Conservation (phyloP, 345 rosid genomes). For the Cardamine occulta region DNA sequence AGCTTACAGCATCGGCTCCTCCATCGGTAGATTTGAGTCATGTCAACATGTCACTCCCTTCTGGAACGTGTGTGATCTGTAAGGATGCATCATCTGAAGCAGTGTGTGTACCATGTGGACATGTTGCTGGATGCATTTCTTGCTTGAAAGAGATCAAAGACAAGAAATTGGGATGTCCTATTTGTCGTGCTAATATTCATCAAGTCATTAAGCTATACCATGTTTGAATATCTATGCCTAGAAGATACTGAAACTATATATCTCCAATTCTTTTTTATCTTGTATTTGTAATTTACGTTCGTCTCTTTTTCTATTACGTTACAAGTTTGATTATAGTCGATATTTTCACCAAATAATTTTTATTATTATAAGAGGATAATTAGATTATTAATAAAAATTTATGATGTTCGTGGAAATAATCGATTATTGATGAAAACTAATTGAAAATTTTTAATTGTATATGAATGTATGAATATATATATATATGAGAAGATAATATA, state of each 20-base stretch:
- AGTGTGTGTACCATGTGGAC: constrained; percentile 90
- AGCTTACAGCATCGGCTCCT: neutral
- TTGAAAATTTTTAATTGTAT: too few species aligned
- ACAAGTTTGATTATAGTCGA: too few species aligned
- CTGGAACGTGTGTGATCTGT: constrained; percentile 64
- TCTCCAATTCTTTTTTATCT: neutral
- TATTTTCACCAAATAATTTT: too few species aligned
- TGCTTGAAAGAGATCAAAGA: constrained; percentile 67
- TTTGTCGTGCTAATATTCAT: constrained; percentile 34
- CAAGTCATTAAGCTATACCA: constrained; percentile 49
- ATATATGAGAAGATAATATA: too few species aligned
- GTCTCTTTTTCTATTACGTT: too few species aligned
- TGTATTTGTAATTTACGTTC: too few species aligned
- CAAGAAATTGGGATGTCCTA: constrained; percentile 31
- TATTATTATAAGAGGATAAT: too few species aligned
- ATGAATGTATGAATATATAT: too few species aligned
- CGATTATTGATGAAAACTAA: too few species aligned
- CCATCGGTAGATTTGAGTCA: neutral
- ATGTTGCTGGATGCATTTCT: constrained; percentile 87
- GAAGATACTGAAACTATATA: neutral
- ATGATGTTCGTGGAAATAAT: too few species aligned
- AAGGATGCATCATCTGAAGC: constrained; percentile 85
- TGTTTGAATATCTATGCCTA: constrained; percentile 45
- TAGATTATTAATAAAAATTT: too few species aligned
- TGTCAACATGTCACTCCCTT: neutral